phyloP scores from a whole-genome alignment of 2,329 filamentous ascomycete species.

The Fusarium phyllophilum region DNA sequence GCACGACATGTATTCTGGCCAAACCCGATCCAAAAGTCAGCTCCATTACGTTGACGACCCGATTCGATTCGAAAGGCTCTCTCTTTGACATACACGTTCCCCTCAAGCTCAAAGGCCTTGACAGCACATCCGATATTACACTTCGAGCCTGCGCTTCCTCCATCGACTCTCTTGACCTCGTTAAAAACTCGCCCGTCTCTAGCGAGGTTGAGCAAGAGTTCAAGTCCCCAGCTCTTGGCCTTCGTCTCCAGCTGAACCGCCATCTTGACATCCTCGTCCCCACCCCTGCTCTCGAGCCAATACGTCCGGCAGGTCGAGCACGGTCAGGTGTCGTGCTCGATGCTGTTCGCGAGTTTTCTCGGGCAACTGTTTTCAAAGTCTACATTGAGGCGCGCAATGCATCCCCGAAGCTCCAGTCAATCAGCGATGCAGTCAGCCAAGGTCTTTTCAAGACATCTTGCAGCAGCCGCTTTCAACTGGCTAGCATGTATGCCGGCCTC shows the following conservation, averaged over 20 bases:
- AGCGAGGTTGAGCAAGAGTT: slow-evolving; percentile 3
- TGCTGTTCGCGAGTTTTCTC: slow-evolving; percentile 15
- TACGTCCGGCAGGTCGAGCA: slow-evolving; percentile 8
- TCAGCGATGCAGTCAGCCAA: slow-evolving; percentile 9
- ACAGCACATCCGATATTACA: neutral
- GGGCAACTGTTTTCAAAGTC: slow-evolving; percentile 8
- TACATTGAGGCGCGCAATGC: slow-evolving; percentile 15
- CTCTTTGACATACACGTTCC: slow-evolving; percentile 15
- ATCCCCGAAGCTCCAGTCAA: neutral
- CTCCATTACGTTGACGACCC: neutral
- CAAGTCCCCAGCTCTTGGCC: slow-evolving; percentile 4
- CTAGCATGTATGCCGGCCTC: slow-evolving; percentile 22
- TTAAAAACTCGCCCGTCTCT: neutral
- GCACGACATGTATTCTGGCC: neutral
- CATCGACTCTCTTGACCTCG: slow-evolving; percentile 1
- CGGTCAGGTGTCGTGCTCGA: slow-evolving; percentile 20
- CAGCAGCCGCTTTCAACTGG: slow-evolving; percentile 9
- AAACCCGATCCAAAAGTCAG: slow-evolving; percentile 12
- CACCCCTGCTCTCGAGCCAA: neutral
- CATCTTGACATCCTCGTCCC: slow-evolving; percentile 5
- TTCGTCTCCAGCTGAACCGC: neutral
- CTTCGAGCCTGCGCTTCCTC: slow-evolving; percentile 9
- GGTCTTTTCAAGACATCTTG: neutral
- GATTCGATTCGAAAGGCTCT: slow-evolving; percentile 1
- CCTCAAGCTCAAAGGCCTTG: slow-evolving; percentile 21